Percentiles rank a stretch among this genome's conserved stretches.
Evolutionary conservation across 148 eudicot species (phyloP).

Genomic region (Rhododendron williamsianum): DNA sequence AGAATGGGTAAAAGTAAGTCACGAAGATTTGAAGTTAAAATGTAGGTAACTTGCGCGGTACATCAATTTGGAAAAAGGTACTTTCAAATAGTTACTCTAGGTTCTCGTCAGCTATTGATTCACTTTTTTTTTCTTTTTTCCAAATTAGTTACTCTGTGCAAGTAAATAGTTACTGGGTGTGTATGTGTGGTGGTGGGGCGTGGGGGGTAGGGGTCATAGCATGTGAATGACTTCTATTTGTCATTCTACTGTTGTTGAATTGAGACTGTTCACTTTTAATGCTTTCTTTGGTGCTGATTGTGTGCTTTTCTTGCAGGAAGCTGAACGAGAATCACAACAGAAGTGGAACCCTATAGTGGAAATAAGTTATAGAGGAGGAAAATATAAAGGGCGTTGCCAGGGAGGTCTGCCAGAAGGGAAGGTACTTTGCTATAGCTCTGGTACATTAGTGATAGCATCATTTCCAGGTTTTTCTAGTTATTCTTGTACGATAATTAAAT

Average conservation of each 20-base stretch:
- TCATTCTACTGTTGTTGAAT: not conserved
- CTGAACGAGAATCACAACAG: slow-evolving; percentile 69
- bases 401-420: slow-evolving; percentile 98
- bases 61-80: not conserved
- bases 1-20: not conserved
- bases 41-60: not conserved
- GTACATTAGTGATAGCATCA: not conserved
- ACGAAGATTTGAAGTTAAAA: not conserved
- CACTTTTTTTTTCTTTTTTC: not conserved
- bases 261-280: not conserved
- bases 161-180: not conserved
- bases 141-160: not conserved
- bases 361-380: slow-evolving; percentile 81
- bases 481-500: not conserved
- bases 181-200: not conserved
- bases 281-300: not conserved
- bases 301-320: slow-evolving; percentile 41
- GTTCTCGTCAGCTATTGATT: not conserved
- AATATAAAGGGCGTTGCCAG: slow-evolving; percentile 74
- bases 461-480: not conserved
- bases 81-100: not conserved
- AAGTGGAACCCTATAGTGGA: slow-evolving; percentile 78
- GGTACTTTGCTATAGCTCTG: slow-evolving; percentile 32
- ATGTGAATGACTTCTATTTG: not conserved
- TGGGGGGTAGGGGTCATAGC: not conserved